A percentile compares a stretch with the other conserved stretches of the same genome.
Conservation (phyloP, 2,329 filamentous ascomycete species). For the Rhytidhysteron rufulum region DNA sequence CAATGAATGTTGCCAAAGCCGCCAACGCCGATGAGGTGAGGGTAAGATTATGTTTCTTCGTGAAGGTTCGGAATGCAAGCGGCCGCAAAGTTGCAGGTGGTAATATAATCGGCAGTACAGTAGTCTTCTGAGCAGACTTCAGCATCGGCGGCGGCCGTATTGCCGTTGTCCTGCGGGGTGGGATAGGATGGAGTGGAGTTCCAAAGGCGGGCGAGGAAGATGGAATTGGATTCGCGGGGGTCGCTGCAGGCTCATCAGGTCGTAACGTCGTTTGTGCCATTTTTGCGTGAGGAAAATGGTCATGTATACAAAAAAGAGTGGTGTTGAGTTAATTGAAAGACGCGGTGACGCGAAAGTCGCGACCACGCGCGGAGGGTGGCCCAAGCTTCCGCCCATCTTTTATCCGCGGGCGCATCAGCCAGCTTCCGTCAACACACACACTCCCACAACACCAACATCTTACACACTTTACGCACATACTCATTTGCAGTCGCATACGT, state of each 20-base stretch:
- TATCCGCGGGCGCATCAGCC: background rate
- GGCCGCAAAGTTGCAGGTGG: slow-evolving; percentile 83
- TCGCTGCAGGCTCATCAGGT: slow-evolving; percentile 26
- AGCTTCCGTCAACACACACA: background rate
- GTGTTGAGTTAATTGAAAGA: background rate
- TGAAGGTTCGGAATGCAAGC: slow-evolving; percentile 90
- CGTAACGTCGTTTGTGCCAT: slow-evolving; percentile 27
- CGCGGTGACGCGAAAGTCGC: slow-evolving; percentile 1
- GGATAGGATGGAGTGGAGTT: slow-evolving; percentile 77
- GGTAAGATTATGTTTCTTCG: slow-evolving; percentile 94
- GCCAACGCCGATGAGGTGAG: slow-evolving; percentile 83
- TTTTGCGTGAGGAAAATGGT: background rate
- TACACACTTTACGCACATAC: background rate
- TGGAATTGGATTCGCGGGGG: slow-evolving; percentile 59
- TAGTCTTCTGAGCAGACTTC: slow-evolving; percentile 51
- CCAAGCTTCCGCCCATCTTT: background rate
- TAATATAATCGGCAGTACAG: slow-evolving; percentile 83
- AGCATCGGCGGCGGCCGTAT: slow-evolving; percentile 44
- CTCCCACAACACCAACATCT: background rate
- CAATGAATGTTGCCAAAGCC: slow-evolving; percentile 82
- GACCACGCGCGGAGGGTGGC: slow-evolving; percentile 1
- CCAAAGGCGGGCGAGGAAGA: slow-evolving; percentile 90
- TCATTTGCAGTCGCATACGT: no score
- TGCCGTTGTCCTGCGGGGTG: slow-evolving; percentile 45
- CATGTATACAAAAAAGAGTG: background rate